Base-by-base conservation (phyloP, 352 stramenopile genomes). In the Globisporangium carolinianum region DNA sequence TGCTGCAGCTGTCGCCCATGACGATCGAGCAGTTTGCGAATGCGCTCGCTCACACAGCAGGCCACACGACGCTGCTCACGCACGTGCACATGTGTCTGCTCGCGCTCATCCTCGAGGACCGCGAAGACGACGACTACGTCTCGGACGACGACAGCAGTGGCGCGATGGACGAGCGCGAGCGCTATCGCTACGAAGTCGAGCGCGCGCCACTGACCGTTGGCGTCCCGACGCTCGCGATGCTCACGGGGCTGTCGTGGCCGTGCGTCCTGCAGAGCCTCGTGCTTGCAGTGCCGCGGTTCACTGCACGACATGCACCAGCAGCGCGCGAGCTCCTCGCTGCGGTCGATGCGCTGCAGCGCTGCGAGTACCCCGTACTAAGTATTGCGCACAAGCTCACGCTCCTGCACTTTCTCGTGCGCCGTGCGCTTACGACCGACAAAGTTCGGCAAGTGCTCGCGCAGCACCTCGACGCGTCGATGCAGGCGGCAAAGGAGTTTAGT, bases 21-120 rank as follows among this genome's bases (percentile, higher is more conserved):
- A 69, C 80, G 0, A 58, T 89, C 2, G 79, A 91, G 7, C 81
- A 94, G 41, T 83, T 95, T 41, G 73, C 62, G 18, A 64, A 57
- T 1, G 86, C 77, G 0, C 50, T 95, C 0, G 63, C 51, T 9
- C 63, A 86, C 39, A 36, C 63, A 0, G 73, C 79, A 45, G 24
- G 24, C 24, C 53, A 76, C 51, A 85, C 79, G 0, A 37, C 63
- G 2, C 65, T 95, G 17, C 48, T 91, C 10, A 86, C 77, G 3
- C 83, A 95, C 53, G 66, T 95, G 8, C 86, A 95, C 62, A 82
- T 95, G 86, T 90, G 80, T 38, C 65, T 95, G 12, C 60, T 95
- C n/a, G 76, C 91, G 47, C 66, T 89, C 6, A 78, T 95, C 35
- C 61, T 95, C 5, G 83, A 88, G 50, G 82, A 92, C 60, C 83